Conservation (phyloP, 2,329 filamentous ascomycete genomes). For the Stenocarpella maydis region DNA sequence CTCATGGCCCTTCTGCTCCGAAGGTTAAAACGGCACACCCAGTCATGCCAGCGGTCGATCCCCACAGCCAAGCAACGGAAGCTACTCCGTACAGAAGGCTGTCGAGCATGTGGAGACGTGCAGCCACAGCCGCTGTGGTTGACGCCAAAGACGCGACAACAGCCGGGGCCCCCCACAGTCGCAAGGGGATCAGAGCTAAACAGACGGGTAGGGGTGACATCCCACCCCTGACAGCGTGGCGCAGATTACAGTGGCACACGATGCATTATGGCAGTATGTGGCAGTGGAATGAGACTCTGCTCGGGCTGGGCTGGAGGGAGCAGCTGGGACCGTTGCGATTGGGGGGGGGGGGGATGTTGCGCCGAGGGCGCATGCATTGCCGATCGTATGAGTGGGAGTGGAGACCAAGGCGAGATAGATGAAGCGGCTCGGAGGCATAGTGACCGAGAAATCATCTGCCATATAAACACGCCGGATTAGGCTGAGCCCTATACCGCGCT, state of each 20-base stretch:
- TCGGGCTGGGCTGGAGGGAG: background rate
- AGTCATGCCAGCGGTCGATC: conserved; percentile 19
- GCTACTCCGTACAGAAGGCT: conserved; percentile 1
- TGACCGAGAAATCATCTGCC: conserved; percentile 32
- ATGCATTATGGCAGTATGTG: conserved; percentile 17
- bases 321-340: conserved; percentile 23
- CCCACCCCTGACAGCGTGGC: background rate
- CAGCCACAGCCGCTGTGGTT: conserved; percentile 9
- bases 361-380: conserved; percentile 18
- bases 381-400: conserved; percentile 6
- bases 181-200: background rate
- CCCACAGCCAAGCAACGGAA: conserved; percentile 6
- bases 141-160: conserved; percentile 9
- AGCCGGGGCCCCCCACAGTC: background rate
- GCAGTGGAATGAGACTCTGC: conserved; percentile 17
- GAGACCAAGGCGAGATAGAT: conserved; percentile 28
- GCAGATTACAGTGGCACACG: conserved; percentile 22
- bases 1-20: conserved; percentile 24
- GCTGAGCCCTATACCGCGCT: conserved; percentile 12
- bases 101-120: conserved; percentile 13
- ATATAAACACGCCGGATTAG: conserved; percentile 29
- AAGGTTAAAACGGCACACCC: conserved; percentile 23
- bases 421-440: conserved; percentile 31
- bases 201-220: conserved; percentile 10
- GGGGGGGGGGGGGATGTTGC: background rate